Base-by-base conservation (phyloP, 1,284 basidiomycete species). In the Apiotrichum gracile region DNA sequence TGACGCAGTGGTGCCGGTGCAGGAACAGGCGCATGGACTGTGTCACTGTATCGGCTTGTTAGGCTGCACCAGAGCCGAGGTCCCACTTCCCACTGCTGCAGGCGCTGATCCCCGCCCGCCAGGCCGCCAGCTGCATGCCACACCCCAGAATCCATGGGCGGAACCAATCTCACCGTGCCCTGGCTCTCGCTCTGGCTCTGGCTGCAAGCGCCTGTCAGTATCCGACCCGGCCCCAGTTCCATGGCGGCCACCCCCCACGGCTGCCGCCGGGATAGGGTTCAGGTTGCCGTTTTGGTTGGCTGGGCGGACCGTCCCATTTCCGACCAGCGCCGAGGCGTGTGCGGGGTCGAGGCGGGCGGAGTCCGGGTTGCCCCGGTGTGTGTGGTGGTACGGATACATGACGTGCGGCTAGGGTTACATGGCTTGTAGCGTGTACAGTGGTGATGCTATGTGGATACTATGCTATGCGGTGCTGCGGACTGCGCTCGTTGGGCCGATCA, bases 401-500 rank as follows among this genome's bases (percentile, higher is more conserved):
- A 17, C n/a, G n/a, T n/a, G n/a, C n/a, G n/a, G n/a, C n/a, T n/a
- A n/a, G n/a, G n/a, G n/a, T n/a, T n/a, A n/a, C n/a, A n/a, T n/a
- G n/a, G n/a, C n/a, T n/a, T n/a, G n/a, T n/a, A n/a, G n/a, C n/a
- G n/a, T n/a, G n/a, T n/a, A n/a, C n/a, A 14, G 17, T 16, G 33
- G 33, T 34, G 33, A 34, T 34, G 17, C 33, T 31, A 31, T 8
- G 29, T 13, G 7, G 29, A 8, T 8, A 31, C 34, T n/a, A 37
- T n/a, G n/a, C n/a, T n/a, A n/a, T n/a, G n/a, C n/a, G n/a, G n/a
- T n/a, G n/a, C n/a, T n/a, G n/a, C n/a, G n/a, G n/a, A n/a, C n/a
- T n/a, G n/a, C n/a, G n/a, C n/a, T n/a, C 12, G 17, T 3, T 13
- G 31, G 29, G 26, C 29, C 29, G 37, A 21, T 45, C 51, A 93